phyloP scores from a whole-genome alignment of 176 grass and related monocot genomes.

The Carex parvula region DNA sequence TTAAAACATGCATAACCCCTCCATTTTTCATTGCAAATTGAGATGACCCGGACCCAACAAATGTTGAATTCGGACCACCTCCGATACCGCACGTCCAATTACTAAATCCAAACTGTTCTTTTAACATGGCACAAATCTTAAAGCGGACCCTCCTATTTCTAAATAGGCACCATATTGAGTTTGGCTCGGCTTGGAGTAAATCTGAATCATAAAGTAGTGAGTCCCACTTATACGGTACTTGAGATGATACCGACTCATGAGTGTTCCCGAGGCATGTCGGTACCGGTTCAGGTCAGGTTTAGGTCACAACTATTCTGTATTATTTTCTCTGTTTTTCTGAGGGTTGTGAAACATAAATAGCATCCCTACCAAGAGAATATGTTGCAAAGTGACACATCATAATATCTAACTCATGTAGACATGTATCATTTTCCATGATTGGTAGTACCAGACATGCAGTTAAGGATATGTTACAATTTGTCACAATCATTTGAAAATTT shows the following conservation, averaged over 20 bases:
- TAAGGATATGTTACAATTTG: neutral
- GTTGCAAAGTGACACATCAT: neutral
- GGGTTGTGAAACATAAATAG: neutral
- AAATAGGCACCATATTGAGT: too few relatives aligned
- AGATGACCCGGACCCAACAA: neutral
- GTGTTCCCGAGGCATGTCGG: neutral
- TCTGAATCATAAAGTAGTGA: too few relatives aligned
- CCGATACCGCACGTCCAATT: too few relatives aligned
- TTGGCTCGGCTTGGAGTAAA: too few relatives aligned
- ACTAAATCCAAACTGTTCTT: too few relatives aligned
- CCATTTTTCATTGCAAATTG: neutral
- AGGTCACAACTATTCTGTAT: neutral
- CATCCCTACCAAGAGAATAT: conserved; percentile 3
- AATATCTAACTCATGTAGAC: neutral
- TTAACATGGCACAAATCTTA: too few relatives aligned
- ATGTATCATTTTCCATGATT: neutral
- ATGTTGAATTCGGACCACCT: too few relatives aligned
- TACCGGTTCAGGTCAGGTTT: conserved; percentile 2
- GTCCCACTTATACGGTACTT: too few relatives aligned
- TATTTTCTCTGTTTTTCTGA: neutral
- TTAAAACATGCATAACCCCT: neutral
- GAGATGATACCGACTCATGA: too few relatives aligned
- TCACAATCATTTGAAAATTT: conserved; percentile 14
- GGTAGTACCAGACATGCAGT: neutral
- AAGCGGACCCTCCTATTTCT: too few relatives aligned